Base-by-base conservation (phyloP, 345 rosid species). In the Camelina neglecta region DNA sequence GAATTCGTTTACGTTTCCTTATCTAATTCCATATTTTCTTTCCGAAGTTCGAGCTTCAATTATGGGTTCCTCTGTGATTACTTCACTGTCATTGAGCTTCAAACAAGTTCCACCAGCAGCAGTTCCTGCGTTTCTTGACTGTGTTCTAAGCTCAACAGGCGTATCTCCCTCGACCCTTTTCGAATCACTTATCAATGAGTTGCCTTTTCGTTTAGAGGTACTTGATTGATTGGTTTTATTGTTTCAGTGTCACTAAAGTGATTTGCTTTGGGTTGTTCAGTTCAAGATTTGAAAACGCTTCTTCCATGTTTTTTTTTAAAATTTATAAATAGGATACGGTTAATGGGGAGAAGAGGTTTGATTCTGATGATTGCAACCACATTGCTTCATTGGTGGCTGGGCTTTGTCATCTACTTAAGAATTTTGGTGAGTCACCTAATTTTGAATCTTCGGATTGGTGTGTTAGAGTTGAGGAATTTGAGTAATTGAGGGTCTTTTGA, bases 61-160 rank as follows among this genome's bases (percentile, higher is more conserved):
- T 45, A 78, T 78, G 78, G 69, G 20, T 16, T 78, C 84, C 11
- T 79, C 90, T 55, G 33, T 87, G 38, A 71, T 85, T 75, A 38
- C 84, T 59, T 85, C 95, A 24, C 85, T 92, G 38, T 86, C 88
- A 3, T 71, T 71, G 67, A 87, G 90, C 86, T 84, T 90, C 59
- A 76, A 76, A 23, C 82, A 85, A 15, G 89, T 94, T 48, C 96
- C 93, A 59, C 81, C 80, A 68, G 53, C 85, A 3, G 96, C 95
- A 51, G 64, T 94, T 41, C 95, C 97, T n/a, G 80, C 93, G 6
- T 75, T 92, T 84, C 83, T 92, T 65, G 96, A 92, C 75, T 90
- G 96, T 87, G 80, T 94, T 76, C 72, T 89, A 61, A 87, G 86
- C 58, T 89, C 97, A 65, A 90, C 89, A n/a, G 73, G 79, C 53